Base-by-base conservation (phyloP, 2,329 filamentous ascomycete species). In the Fusarium pseudograminearum region DNA sequence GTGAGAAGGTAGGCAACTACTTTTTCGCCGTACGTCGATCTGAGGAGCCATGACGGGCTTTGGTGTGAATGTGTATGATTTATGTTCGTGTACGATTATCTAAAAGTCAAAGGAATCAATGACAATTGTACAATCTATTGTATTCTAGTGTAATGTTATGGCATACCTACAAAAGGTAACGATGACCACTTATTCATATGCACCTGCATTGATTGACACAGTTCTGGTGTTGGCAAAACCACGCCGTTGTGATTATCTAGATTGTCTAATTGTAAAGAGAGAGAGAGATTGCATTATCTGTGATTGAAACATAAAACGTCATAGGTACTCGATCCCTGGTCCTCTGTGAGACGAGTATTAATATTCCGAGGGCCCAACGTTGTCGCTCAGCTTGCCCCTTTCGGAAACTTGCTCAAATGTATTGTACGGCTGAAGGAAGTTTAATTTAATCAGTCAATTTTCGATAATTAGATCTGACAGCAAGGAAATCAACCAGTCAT, bases 1-100 rank as follows among this genome's bases (percentile, higher is more conserved):
- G 93, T 74, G 95, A 98, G 82, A 89, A 88, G 76, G 89, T 93
- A 76, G 95, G 95, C 12, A 99, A 99, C 79, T 99, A 98, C 82
- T 98, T 99, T 80, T 97, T 98, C 79, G 96, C 88, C 11, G 90
- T 97, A 44, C 88, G 90, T 80, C 81, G 80, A 71, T 76, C 74
- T 31, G 69, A 72, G 41, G 69, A 72, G 41, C 52, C 48, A 60
- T 73, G 42, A 66, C 30, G 18, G 24, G 20, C 26, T 57, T 44
- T 46, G 44, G 44, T 16, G 24, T 33, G 33, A 33, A 38, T 50
- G n/a, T 69, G 44, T 55, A 71, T 55, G 60, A 65, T 65, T 52
- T 56, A 53, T 44, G 34, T 44, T 55, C n/a, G 7, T 58, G 41
- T 45, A 42, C 24, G 42, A 50, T 59, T 41, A 44, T 50, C 51